Evolutionary conservation across 805 yeast genomes (phyloP).

Genomic region (Metschnikowia matae): DNA sequence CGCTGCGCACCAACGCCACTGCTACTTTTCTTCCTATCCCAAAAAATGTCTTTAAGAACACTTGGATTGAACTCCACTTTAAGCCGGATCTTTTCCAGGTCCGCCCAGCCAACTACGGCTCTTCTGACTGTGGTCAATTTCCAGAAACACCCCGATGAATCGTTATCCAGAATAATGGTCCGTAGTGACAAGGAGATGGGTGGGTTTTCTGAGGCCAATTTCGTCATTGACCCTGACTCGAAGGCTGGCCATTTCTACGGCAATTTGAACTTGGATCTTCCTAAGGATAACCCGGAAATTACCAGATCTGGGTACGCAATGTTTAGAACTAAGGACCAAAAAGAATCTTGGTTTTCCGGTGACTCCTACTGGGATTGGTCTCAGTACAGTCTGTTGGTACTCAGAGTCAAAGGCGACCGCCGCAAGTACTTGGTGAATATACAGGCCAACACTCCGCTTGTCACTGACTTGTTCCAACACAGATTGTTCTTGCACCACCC

Average conservation of each 20-base stretch:
- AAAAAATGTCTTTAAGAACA: slow-evolving; percentile 38
- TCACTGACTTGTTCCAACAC: slow-evolving; percentile 80
- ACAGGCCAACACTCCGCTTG: slow-evolving; percentile 74
- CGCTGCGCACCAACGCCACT: slow-evolving; percentile 2
- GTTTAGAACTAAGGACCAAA: slow-evolving; percentile 73
- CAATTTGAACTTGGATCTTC: slow-evolving; percentile 53
- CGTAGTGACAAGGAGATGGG: slow-evolving; percentile 75
- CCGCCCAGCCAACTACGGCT: slow-evolving; percentile 25
- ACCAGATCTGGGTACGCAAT: slow-evolving; percentile 62
- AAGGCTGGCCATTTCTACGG: slow-evolving; percentile 46
- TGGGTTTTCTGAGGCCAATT: slow-evolving; percentile 66
- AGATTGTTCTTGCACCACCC: slow-evolving; percentile 66
- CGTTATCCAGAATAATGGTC: slow-evolving; percentile 47
- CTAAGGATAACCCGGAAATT: slow-evolving; percentile 33
- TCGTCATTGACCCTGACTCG: slow-evolving; percentile 36
- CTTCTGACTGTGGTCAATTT: slow-evolving; percentile 54
- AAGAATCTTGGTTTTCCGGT: slow-evolving; percentile 34
- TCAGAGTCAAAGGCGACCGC: slow-evolving; percentile 69
- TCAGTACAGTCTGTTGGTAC: slow-evolving; percentile 53
- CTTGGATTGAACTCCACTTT: slow-evolving; percentile 37
- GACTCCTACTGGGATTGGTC: slow-evolving; percentile 66
- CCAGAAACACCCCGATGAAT: slow-evolving; percentile 42
- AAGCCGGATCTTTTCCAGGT: slow-evolving; percentile 33
- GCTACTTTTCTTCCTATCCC: neutral
- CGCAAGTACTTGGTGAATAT: slow-evolving; percentile 75